Percentiles rank a stretch among this genome's conserved stretches.
phyloP scores from a whole-genome alignment of 148 eudicot species.

The Arctostaphylos glauca region DNA sequence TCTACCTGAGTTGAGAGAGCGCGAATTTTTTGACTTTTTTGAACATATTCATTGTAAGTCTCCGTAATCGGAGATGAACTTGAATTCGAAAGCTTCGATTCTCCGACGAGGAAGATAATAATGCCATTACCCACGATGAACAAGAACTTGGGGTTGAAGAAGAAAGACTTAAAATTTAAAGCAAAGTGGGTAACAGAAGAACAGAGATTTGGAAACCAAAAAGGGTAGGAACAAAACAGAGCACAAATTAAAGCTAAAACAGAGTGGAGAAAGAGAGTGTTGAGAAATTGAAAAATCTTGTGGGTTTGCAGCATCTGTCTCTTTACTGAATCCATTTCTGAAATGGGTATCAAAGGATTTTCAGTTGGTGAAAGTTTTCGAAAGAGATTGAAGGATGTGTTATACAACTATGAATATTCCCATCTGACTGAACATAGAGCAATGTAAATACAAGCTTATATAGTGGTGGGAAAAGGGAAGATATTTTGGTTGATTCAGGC shows the following conservation, averaged over 20 bases:
- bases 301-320: not conserved
- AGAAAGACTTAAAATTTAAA: not conserved
- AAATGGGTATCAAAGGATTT: not conserved
- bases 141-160: conserved; percentile 19
- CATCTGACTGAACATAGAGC: not conserved
- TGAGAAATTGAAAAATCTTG: conserved; percentile 2
- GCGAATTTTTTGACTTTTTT: not conserved
- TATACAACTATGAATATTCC: not conserved
- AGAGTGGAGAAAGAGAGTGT: conserved; percentile 12
- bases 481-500: not conserved
- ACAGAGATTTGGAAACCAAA: conserved; percentile 1
- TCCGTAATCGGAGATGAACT: not conserved
- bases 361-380: not conserved
- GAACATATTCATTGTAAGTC: not conserved
- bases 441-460: not conserved
- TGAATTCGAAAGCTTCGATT: conserved; percentile 4
- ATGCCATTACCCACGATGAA: conserved; percentile 18
- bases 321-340: conserved; percentile 15
- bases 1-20: not conserved
- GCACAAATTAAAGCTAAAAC: not conserved
- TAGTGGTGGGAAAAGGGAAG: not conserved
- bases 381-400: not conserved
- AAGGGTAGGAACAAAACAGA: not conserved
- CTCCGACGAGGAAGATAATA: conserved; percentile 4
- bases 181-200: not conserved